phyloP scores from a whole-genome alignment of 1,284 basidiomycete genomes.

The Trichosporon faecale region DNA sequence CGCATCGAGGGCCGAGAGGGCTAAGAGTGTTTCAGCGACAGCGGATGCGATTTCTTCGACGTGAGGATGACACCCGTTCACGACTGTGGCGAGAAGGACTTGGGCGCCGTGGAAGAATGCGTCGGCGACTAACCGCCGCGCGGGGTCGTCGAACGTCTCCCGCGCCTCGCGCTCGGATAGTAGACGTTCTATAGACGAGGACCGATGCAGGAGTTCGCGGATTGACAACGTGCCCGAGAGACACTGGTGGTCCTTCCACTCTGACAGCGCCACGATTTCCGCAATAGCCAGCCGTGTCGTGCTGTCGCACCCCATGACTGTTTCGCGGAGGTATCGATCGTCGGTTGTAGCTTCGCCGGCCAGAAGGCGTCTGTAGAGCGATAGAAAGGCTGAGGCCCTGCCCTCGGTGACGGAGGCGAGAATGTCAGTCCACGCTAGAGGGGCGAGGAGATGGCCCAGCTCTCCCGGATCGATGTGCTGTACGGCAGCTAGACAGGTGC shows the following conservation, averaged over 20 bases:
- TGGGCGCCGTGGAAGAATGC: slow-evolving; percentile 29
- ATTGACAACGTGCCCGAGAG: slow-evolving; percentile 48
- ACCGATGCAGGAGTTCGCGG: slow-evolving; percentile 60
- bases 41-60: slow-evolving; percentile 33
- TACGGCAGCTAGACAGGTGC: slow-evolving; percentile 25
- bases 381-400: slow-evolving; percentile 60
- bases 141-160: slow-evolving; percentile 15
- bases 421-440: slow-evolving; percentile 80
- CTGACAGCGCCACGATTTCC: slow-evolving; percentile 64
- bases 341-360: slow-evolving; percentile 56
- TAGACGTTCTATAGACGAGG: slow-evolving; percentile 58
- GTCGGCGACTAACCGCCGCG: slow-evolving; percentile 23
- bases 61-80: slow-evolving; percentile 31
- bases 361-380: slow-evolving; percentile 55
- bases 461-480: slow-evolving; percentile 2
- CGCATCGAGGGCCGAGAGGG: slow-evolving; percentile 53
- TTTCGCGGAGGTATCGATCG: slow-evolving; percentile 61
- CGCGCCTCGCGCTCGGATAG: slow-evolving; percentile 30
- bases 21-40: slow-evolving; percentile 53
- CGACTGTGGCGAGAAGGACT: slow-evolving; percentile 26
- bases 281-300: slow-evolving; percentile 66
- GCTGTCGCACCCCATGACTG: slow-evolving; percentile 80
- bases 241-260: slow-evolving; percentile 60
- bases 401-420: slow-evolving; percentile 67
- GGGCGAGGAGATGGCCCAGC: slow-evolving; percentile 60